Percentiles rank a stretch among this genome's conserved stretches.
These are phyloP conservation scores for Microbotryum intermedium DNA, from an alignment of 1,284 basidiomycete species.

Conservation along the genomic window DNA sequence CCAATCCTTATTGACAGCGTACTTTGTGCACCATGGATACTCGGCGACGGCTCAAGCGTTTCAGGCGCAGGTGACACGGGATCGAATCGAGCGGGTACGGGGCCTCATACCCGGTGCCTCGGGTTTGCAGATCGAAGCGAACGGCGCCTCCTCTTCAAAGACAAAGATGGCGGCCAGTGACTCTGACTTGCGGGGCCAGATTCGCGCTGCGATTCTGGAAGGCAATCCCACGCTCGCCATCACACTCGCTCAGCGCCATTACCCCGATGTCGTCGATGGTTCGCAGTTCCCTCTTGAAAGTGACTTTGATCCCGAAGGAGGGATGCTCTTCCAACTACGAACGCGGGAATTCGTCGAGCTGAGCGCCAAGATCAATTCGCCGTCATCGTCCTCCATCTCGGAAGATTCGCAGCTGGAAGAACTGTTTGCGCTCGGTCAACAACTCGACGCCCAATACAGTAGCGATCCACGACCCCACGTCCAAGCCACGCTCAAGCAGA, in stretches of 20 bases:
- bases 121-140: too few species aligned
- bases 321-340: conserved; percentile 14
- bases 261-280: conserved; percentile 2
- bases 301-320: background rate
- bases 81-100: conserved; percentile 8
- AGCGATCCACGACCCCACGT: conserved; percentile 53
- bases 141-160: background rate
- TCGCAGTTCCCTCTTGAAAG: background rate
- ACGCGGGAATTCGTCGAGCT: conserved; percentile 65
- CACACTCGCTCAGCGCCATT: conserved; percentile 10
- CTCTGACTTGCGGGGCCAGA: conserved; percentile 4
- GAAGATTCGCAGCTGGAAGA: conserved; percentile 46
- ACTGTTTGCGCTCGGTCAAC: conserved; percentile 61
- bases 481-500: conserved; percentile 55
- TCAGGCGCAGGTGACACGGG: conserved; percentile 5
- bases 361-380: conserved; percentile 17
- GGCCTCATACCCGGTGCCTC: conserved; percentile 3
- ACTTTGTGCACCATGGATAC: conserved; percentile 28
- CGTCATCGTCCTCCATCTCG: conserved; percentile 42
- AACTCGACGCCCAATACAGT: conserved; percentile 57
- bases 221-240: conserved; percentile 7
- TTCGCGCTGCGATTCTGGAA: background rate
- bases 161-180: background rate
- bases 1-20: conserved; percentile 15
- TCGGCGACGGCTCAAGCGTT: conserved; percentile 12